phyloP scores from a whole-genome alignment of 805 yeast species.

The Lipomyces lipofer region DNA sequence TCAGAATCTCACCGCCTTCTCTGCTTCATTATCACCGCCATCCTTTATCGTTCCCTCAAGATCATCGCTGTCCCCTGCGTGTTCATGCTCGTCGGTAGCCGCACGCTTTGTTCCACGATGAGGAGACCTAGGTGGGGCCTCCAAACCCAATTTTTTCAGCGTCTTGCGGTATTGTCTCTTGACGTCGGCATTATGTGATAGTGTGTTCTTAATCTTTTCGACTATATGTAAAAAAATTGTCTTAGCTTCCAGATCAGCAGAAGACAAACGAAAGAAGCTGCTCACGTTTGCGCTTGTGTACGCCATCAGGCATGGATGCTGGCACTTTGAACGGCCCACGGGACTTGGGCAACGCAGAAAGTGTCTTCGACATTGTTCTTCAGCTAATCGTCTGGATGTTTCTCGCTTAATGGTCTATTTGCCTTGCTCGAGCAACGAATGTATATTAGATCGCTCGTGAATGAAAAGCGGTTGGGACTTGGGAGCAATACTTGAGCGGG shows the following conservation, averaged over 20 bases:
- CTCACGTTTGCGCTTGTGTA: constrained; percentile 29
- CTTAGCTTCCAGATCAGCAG: neutral
- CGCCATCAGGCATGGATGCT: constrained; percentile 27
- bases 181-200: constrained; percentile 23
- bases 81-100: neutral
- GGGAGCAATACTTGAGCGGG: no score
- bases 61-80: neutral
- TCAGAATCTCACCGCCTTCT: no score
- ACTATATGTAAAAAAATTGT: constrained; percentile 4
- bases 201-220: constrained; percentile 21
- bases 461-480: no score
- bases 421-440: no score
- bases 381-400: no score
- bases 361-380: neutral
- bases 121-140: neutral
- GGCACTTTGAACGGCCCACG: constrained; percentile 15
- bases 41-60: no score
- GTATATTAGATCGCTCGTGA: no score
- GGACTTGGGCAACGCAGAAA: constrained; percentile 1
- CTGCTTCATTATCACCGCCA: no score
- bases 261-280: neutral
- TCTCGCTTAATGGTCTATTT: no score
- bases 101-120: neutral
- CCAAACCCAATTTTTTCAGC: constrained; percentile 21
- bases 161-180: constrained; percentile 25